Evolutionary conservation across 2,329 filamentous ascomycete genomes (phyloP), one percentile per base, ranked within the genome.

Genomic region (Epichloe hybrida): DNA sequence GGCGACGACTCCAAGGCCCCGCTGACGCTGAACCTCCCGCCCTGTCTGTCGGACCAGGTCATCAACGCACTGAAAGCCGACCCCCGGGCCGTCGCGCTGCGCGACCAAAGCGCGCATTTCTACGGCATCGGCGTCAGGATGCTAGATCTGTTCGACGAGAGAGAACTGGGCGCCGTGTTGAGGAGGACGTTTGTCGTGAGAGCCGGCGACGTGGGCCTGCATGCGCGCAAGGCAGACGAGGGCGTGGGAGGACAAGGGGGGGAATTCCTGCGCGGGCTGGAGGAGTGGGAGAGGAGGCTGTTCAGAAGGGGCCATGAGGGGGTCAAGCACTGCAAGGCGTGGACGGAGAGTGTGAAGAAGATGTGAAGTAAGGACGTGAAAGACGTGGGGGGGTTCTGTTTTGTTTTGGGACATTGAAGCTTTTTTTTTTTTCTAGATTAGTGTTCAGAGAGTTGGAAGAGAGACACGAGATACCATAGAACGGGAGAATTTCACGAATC

Each of bases 61-160:
- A 72, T 94, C 62, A 89, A 94, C 58, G 93, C 93, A 0, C 73
- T 98, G 38, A 93, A 91, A 63, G 93, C 93, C 35, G 89, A 96
- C 21, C 62, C 84, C 93, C 83, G 85, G 50, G 84, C 86, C 11
- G 88, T 98, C 1, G 83, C 95, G 51, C 67, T 98, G 41, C 81
- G 91, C 47, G 82, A 87, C 50, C 80, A 93, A 65, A 87, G 86
- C 54, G 82, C 84, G 37, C 86, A 95, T 66, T 95, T 95, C 60
- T 97, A 95, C 69, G 83, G 80, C 23, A 76, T 97, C 4, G 88
- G 86, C 3, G 84, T 87, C 43, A 79, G 88, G 48, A 89, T 96
- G 67, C 73, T 97, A 54, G 90, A 96, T 53, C 69, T 98, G 0
- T 95, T 95, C 55, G 90, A 96, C 52, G 90, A 95, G 65, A 65